phyloP scores from a whole-genome alignment of 768 basidiomycete species.

The Tubosaeta sp. region DNA sequence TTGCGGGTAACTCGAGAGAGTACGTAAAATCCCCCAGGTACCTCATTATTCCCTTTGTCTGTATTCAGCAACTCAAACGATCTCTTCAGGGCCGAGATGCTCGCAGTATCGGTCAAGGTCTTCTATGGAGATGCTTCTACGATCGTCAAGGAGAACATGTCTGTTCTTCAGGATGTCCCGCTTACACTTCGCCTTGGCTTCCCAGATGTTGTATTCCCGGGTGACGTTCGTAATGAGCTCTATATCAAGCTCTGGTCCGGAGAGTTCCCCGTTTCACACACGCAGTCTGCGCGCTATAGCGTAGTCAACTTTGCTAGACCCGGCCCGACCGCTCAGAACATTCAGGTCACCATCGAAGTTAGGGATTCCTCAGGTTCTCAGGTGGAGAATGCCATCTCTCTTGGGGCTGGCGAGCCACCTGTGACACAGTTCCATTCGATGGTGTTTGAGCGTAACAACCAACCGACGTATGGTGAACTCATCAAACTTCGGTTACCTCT shows the following conservation, averaged over 20 bases:
- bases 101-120: conserved; percentile 80
- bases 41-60: conserved; percentile 16
- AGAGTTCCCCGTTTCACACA: conserved; percentile 64
- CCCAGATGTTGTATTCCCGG: conserved; percentile 94
- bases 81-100: conserved; percentile 67
- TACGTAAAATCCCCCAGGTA: conserved; percentile 81
- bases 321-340: conserved; percentile 47
- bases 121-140: conserved; percentile 79
- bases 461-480: conserved; percentile 91
- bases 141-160: conserved; percentile 80
- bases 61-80: conserved; percentile 1
- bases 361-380: conserved; percentile 63
- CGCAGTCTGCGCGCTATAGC: conserved; percentile 49
- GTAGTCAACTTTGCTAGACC: conserved; percentile 60
- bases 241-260: conserved; percentile 97
- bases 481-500: conserved; percentile 80
- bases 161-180: conserved; percentile 75
- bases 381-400: conserved; percentile 69
- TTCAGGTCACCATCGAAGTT: conserved; percentile 91
- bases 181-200: conserved; percentile 87
- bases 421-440: conserved; percentile 84
- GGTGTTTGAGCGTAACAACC: conserved; percentile 83
- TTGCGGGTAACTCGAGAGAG: conserved; percentile 71
- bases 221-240: conserved; percentile 87
- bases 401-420: conserved; percentile 81